Conservation (phyloP, 768 basidiomycete genomes). For the Strobilomyces echinocephalus region DNA sequence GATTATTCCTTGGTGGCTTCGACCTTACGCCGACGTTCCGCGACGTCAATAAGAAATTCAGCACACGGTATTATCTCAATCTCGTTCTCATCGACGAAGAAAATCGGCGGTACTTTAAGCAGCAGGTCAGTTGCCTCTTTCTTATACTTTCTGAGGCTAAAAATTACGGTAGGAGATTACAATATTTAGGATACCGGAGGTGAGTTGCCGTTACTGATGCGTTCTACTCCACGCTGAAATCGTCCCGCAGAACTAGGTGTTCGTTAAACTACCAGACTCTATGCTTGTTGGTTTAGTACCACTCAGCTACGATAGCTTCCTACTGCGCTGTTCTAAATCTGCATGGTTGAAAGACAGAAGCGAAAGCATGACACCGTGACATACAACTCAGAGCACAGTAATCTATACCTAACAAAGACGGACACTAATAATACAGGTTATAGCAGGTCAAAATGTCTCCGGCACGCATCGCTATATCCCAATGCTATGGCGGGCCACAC, state of each 20-base stretch:
- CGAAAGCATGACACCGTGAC: background rate
- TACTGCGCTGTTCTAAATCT: conserved; percentile 3
- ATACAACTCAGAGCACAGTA: background rate
- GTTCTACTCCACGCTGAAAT: background rate
- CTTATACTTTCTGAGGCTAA: background rate
- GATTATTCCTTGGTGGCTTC: conserved; percentile 95
- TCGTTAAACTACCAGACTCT: conserved; percentile 1
- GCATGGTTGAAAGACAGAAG: background rate
- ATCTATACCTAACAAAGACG: conserved; percentile 3
- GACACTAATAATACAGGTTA: conserved; percentile 13
- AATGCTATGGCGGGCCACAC: conserved; percentile 19
- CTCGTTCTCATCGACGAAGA: conserved; percentile 97
- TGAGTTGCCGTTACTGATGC: conserved; percentile 27
- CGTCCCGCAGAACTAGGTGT: conserved; percentile 33
- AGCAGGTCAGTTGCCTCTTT: conserved; percentile 55
- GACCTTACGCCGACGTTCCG: conserved; percentile 98
- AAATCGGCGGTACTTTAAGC: conserved; percentile 96
- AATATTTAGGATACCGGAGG: conserved; percentile 86
- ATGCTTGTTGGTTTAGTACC: conserved; percentile 4
- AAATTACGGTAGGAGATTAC: conserved; percentile 64
- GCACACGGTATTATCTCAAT: conserved; percentile 94
- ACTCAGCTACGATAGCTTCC: background rate
- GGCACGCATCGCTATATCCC: conserved; percentile 23
- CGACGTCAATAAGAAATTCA: conserved; percentile 99
- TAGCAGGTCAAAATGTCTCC: background rate